Percentiles rank a stretch among this genome's conserved stretches.
These are phyloP conservation scores for Paxillus rubicundulus DNA, from an alignment of 768 basidiomycete genomes.

Conservation along the genomic window DNA sequence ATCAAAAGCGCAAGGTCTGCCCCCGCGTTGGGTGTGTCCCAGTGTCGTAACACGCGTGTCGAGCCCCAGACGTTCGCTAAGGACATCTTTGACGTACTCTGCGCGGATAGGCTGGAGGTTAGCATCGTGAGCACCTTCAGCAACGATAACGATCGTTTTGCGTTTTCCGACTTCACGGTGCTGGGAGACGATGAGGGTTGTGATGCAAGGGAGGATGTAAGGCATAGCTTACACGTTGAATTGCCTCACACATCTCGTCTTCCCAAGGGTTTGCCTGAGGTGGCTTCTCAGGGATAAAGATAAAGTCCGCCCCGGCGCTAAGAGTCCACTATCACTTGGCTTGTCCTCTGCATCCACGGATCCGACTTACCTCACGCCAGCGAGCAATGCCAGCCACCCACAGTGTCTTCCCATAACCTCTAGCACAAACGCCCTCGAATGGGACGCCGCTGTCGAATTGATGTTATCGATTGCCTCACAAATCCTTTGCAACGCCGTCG, in stretches of 20 bases:
- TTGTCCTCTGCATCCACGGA: not conserved
- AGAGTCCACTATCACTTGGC: slow-evolving; percentile 9
- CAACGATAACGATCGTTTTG: slow-evolving; percentile 97
- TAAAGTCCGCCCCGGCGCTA: slow-evolving; percentile 91
- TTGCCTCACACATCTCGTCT: slow-evolving; percentile 83
- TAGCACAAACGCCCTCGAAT: slow-evolving; percentile 95
- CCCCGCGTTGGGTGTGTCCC: slow-evolving; percentile 96
- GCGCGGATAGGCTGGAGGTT: slow-evolving; percentile 90
- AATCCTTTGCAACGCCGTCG: slow-evolving; percentile 93
- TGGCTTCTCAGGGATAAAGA: slow-evolving; percentile 96
- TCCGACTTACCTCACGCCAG: slow-evolving; percentile 74
- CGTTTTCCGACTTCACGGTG: slow-evolving; percentile 92
- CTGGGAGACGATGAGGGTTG: slow-evolving; percentile 38
- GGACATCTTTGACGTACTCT: slow-evolving; percentile 86
- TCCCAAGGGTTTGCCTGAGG: slow-evolving; percentile 83
- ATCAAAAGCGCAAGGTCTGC: slow-evolving; percentile 89
- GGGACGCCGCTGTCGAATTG: slow-evolving; percentile 92
- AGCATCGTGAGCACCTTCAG: slow-evolving; percentile 90
- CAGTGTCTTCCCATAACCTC: slow-evolving; percentile 99
- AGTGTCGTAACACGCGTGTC: slow-evolving; percentile 97
- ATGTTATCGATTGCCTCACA: slow-evolving; percentile 99
- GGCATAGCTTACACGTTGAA: slow-evolving; percentile 59
- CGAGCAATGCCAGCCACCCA: slow-evolving; percentile 96
- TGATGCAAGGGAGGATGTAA: not conserved
- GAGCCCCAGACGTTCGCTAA: slow-evolving; percentile 81